Percentiles rank a stretch among this genome's conserved stretches.
Conservation (phyloP, 495 filamentous ascomycete species). For the Daldinia decipiens region DNA sequence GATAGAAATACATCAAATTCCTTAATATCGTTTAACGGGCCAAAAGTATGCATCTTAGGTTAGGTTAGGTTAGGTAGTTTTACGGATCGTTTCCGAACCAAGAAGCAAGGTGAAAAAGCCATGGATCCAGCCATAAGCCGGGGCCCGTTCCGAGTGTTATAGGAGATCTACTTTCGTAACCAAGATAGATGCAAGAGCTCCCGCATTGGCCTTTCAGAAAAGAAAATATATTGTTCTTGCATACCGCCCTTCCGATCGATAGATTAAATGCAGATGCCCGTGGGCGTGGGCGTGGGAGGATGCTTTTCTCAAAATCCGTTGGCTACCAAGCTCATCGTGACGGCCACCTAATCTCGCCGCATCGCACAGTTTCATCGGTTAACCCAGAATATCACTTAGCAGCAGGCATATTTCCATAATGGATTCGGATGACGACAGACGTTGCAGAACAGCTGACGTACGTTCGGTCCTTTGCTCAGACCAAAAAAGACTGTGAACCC, state of each 20-base stretch:
- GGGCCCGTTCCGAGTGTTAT: conserved; percentile 40
- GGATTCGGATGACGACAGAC: conserved; percentile 42
- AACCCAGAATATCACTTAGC: conserved; percentile 19
- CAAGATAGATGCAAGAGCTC: conserved; percentile 30
- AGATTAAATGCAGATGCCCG: conserved; percentile 46
- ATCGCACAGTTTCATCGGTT: conserved; percentile 41
- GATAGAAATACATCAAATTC: conserved; percentile 33
- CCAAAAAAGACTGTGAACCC: conserved; percentile 40
- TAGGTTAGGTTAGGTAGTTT: no score
- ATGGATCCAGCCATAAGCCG: conserved; percentile 30
- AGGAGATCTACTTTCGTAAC: conserved; percentile 29
- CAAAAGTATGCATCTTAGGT: conserved; percentile 32
- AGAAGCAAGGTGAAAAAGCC: conserved; percentile 21
- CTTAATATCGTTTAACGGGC: conserved; percentile 45
- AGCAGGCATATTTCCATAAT: conserved; percentile 24
- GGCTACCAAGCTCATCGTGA: conserved; percentile 42
- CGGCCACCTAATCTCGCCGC: conserved; percentile 45
- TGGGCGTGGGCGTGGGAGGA: conserved; percentile 32
- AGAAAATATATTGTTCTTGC: conserved; percentile 37
- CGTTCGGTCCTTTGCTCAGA: conserved; percentile 31
- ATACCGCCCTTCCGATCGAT: conserved; percentile 45
- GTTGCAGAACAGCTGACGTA: conserved; percentile 46
- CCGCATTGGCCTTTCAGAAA: conserved; percentile 24
- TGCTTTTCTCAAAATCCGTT: conserved; percentile 37
- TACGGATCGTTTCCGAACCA: conserved; percentile 39